Evolutionary conservation across 2,329 filamentous ascomycete genomes (phyloP).

Genomic region (Colletotrichum musicola): DNA sequence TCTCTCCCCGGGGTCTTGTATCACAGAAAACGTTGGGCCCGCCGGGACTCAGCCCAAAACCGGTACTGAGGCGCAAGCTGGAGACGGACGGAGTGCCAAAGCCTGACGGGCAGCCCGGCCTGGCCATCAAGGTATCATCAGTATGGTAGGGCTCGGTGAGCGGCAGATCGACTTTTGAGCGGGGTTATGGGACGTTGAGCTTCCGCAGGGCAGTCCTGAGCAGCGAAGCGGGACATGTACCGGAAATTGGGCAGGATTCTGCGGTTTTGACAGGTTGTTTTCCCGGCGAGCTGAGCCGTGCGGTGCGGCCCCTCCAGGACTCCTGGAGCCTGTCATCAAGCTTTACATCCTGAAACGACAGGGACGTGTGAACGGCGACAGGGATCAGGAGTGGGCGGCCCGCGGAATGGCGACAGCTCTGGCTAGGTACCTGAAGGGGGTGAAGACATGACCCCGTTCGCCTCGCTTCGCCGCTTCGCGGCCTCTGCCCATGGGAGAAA

Average conservation of each 20-base stretch:
- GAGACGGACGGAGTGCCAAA: too few species aligned
- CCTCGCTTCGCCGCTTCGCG: background rate
- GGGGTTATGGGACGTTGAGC: constrained; percentile 26
- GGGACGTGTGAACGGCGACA: constrained; percentile 26
- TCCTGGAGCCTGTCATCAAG: constrained; percentile 32
- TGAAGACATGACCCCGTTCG: background rate
- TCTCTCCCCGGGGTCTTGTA: background rate
- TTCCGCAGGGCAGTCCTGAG: constrained; percentile 18
- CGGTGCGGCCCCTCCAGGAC: constrained; percentile 8
- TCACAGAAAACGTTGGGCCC: background rate
- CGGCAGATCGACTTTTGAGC: constrained; percentile 33
- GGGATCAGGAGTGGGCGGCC: constrained; percentile 29
- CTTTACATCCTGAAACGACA: constrained; percentile 37
- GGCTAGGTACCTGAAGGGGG: constrained; percentile 6
- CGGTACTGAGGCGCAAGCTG: background rate
- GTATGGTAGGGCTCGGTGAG: constrained; percentile 18
- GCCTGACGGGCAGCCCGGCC: constrained; percentile 3
- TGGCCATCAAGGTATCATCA: constrained; percentile 1
- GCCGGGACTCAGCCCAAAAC: constrained; percentile 5
- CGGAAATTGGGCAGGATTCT: constrained; percentile 18
- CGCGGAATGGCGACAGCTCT: constrained; percentile 23
- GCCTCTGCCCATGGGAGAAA: background rate
- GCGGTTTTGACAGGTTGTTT: constrained; percentile 13
- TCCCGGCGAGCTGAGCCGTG: constrained; percentile 1
- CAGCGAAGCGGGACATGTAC: constrained; percentile 9